These are phyloP conservation scores for Blastocrithidia nonstop DNA, from an alignment of 208 protist species.

Conservation along the genomic window DNA sequence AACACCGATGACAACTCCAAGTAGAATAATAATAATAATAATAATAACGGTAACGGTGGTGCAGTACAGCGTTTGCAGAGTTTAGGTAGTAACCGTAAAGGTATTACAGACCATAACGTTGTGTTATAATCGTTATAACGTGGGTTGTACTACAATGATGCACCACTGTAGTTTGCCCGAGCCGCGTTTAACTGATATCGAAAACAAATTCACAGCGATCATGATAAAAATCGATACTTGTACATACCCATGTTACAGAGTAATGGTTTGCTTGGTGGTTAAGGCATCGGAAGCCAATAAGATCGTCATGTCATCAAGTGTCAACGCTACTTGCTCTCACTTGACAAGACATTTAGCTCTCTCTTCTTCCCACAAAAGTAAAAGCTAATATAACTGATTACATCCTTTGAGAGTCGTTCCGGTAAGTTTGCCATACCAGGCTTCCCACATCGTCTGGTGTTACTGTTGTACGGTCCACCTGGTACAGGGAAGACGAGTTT, in stretches of 20 bases:
- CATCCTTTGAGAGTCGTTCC: conserved; percentile 55
- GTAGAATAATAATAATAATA: neutral
- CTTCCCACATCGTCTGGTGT: conserved; percentile 73
- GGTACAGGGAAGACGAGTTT: conserved; percentile 91
- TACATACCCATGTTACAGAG: conserved; percentile 30
- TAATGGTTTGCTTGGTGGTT: neutral
- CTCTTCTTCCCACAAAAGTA: conserved; percentile 84
- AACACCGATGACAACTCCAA: neutral
- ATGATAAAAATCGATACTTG: conserved; percentile 29
- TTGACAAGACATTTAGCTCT: conserved; percentile 76
- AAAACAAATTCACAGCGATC: conserved; percentile 7
- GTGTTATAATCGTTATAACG: neutral
- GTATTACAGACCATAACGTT: neutral
- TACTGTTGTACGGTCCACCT: conserved; percentile 88
- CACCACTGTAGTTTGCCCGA: conserved; percentile 3
- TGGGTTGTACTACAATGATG: conserved; percentile 5
- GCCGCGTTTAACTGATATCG: conserved; percentile 37
- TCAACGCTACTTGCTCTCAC: conserved; percentile 51
- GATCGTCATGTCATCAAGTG: conserved; percentile 11
- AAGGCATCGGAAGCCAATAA: neutral
- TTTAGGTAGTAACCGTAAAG: too few species aligned
- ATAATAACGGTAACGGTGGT: neutral
- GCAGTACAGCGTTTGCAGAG: neutral
- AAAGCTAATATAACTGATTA: conserved; percentile 56
- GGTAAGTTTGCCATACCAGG: conserved; percentile 80